A percentile compares a stretch with the other conserved stretches of the same genome.
These are phyloP conservation scores for Chenopodium quinoa DNA, from an alignment of 148 eudicot species.

Conservation along the genomic window DNA sequence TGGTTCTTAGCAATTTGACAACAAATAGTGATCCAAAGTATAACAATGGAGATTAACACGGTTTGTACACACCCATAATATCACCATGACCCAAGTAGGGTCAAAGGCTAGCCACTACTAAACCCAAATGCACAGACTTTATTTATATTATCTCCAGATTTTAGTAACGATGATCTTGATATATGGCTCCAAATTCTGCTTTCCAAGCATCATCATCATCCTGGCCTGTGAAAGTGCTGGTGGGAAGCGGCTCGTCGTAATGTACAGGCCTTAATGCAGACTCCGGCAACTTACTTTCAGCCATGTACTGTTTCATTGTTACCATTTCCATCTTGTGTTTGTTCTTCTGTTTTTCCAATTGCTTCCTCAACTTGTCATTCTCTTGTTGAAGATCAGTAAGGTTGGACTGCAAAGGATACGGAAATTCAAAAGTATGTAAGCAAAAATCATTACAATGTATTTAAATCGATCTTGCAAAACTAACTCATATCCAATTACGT, in stretches of 20 bases:
- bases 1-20: constrained; percentile 3
- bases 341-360: constrained; percentile 75
- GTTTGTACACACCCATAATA: constrained; percentile 10
- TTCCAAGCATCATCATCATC: constrained; percentile 75
- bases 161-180: constrained; percentile 70
- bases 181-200: constrained; percentile 85
- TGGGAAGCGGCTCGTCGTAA: constrained; percentile 54
- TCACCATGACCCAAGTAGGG: constrained; percentile 30
- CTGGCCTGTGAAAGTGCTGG: constrained; percentile 24
- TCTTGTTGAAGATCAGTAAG: constrained; percentile 53
- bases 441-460: neutral
- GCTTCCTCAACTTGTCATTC: constrained; percentile 65
- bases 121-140: neutral
- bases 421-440: neutral
- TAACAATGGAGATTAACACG: constrained; percentile 8
- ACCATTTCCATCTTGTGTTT: constrained; percentile 97
- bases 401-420: constrained; percentile 44
- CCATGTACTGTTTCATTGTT: constrained; percentile 94
- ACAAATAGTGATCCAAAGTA: neutral
- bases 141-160: neutral
- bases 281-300: constrained; percentile 84
- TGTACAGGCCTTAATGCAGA: constrained; percentile 63
- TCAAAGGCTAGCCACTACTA: constrained; percentile 4
- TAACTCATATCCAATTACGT: no score
- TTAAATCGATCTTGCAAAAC: no score